phyloP scores from a whole-genome alignment of 2,329 filamentous ascomycete genomes.

The Tricladium varicosporioides region DNA sequence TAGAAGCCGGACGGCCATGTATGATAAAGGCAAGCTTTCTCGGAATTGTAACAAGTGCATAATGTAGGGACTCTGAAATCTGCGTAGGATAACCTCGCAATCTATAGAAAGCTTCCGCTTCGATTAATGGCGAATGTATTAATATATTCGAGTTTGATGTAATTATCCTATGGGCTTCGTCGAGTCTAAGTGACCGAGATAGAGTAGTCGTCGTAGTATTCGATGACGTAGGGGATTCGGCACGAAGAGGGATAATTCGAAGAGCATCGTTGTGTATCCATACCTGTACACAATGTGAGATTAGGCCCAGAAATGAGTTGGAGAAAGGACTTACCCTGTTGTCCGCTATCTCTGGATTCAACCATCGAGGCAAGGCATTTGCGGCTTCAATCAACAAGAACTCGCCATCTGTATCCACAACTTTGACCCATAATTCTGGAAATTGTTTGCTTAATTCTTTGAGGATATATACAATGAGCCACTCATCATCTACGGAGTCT shows the following conservation, averaged over 20 bases:
- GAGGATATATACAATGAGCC: conserved; percentile 89
- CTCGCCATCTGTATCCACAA: conserved; percentile 88
- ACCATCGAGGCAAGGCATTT: conserved; percentile 80
- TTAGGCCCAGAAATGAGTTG: neutral
- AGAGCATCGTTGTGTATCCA: conserved; percentile 84
- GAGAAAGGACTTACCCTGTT: conserved; percentile 58
- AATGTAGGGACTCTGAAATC: conserved; percentile 73
- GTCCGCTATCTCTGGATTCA: conserved; percentile 85
- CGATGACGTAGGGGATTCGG: conserved; percentile 34
- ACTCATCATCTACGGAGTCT: conserved; percentile 95
- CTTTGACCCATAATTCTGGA: conserved; percentile 73
- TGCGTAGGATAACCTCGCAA: conserved; percentile 79
- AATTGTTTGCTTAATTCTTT: conserved; percentile 75
- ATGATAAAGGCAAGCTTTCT: conserved; percentile 79
- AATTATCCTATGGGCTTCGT: conserved; percentile 64
- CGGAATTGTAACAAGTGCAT: conserved; percentile 70
- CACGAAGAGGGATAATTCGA: conserved; percentile 63
- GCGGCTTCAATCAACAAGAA: conserved; percentile 95
- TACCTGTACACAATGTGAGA: conserved; percentile 45
- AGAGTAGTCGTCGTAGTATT: conserved; percentile 37
- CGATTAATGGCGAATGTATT: conserved; percentile 70
- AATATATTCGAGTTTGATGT: conserved; percentile 54
- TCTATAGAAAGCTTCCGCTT: conserved; percentile 88
- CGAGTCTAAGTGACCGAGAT: conserved; percentile 53
- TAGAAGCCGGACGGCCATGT: conserved; percentile 69